phyloP scores from a whole-genome alignment of 129 eudicot genomes.

The Escallonia rubra region DNA sequence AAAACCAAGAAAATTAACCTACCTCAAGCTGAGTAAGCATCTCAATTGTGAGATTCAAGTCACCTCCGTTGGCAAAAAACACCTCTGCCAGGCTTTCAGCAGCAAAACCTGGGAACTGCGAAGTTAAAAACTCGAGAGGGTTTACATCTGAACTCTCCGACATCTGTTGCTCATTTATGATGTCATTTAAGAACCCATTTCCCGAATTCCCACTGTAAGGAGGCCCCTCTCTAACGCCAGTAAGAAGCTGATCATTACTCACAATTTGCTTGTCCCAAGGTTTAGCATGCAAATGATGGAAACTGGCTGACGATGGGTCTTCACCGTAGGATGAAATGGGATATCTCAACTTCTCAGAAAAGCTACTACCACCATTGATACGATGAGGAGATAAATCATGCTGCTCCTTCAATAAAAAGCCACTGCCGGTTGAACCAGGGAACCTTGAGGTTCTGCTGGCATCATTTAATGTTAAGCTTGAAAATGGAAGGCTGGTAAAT shows the following conservation, averaged over 20 bases:
- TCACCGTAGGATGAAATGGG: slow-evolving; percentile 34
- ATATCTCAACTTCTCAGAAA: slow-evolving; percentile 43
- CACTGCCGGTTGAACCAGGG: slow-evolving; percentile 32
- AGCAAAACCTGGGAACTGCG: slow-evolving; percentile 85
- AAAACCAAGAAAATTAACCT: slow-evolving; percentile 1
- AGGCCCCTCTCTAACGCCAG: slow-evolving; percentile 31
- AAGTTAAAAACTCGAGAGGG: slow-evolving; percentile 69
- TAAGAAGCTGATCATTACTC: slow-evolving; percentile 44
- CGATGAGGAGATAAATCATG: slow-evolving; percentile 46
- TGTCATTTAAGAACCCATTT: slow-evolving; percentile 40
- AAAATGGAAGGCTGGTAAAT: slow-evolving; percentile 47
- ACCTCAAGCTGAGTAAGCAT: slow-evolving; percentile 99
- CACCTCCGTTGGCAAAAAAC: slow-evolving; percentile 70
- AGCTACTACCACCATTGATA: slow-evolving; percentile 25
- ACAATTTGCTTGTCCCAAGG: slow-evolving; percentile 59
- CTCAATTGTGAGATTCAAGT: slow-evolving; percentile 76
- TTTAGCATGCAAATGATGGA: slow-evolving; percentile 36
- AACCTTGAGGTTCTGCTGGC: slow-evolving; percentile 43
- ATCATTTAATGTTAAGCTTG: slow-evolving; percentile 53
- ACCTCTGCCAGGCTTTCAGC: slow-evolving; percentile 89
- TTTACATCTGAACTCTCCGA: slow-evolving; percentile 37
- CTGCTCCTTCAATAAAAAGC: slow-evolving; percentile 43
- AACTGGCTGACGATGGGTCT: slow-evolving; percentile 30
- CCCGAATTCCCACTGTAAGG: slow-evolving; percentile 44
- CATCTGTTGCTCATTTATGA: slow-evolving; percentile 54